Evolutionary conservation across 1,284 basidiomycete genomes (phyloP).

Genomic region (Takashimella tepidaria): DNA sequence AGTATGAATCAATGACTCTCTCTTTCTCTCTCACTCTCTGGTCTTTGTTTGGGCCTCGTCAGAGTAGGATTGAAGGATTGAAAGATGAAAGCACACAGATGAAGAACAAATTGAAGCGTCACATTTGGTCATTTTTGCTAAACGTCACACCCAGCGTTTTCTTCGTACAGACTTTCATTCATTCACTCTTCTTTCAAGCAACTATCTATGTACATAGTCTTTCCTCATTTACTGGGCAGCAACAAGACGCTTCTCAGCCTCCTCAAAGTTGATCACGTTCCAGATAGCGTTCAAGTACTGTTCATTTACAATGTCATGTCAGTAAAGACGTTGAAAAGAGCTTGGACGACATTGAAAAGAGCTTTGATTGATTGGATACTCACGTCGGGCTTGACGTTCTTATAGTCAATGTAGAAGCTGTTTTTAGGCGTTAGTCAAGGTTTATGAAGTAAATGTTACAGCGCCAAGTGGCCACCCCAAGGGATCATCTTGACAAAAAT

Average conservation of each 20-base stretch:
- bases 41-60: not conserved
- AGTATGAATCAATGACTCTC: no score
- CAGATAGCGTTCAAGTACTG: constrained; percentile 86
- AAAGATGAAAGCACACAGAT: not conserved
- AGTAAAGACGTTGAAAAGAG: no score
- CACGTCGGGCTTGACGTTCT: constrained; percentile 83
- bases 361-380: no score
- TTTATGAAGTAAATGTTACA: no score
- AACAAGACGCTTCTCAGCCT: constrained; percentile 70
- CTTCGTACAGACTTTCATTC: no score
- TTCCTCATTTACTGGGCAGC: constrained; percentile 49
- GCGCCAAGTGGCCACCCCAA: constrained; percentile 15
- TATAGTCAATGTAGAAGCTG: constrained; percentile 76
- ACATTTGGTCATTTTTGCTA: no score
- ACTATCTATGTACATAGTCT: not conserved
- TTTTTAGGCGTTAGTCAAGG: no score
- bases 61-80: not conserved
- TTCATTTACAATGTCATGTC: not conserved
- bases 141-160: no score
- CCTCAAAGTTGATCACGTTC: constrained; percentile 88
- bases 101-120: not conserved
- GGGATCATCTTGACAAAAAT: not conserved
- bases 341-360: no score
- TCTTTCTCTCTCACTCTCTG: no score
- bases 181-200: no score